Evolutionary conservation across 176 grass and related monocot genomes (phyloP), one percentile per base, ranked within the genome.

Genomic region (Pontederia paniculata): DNA sequence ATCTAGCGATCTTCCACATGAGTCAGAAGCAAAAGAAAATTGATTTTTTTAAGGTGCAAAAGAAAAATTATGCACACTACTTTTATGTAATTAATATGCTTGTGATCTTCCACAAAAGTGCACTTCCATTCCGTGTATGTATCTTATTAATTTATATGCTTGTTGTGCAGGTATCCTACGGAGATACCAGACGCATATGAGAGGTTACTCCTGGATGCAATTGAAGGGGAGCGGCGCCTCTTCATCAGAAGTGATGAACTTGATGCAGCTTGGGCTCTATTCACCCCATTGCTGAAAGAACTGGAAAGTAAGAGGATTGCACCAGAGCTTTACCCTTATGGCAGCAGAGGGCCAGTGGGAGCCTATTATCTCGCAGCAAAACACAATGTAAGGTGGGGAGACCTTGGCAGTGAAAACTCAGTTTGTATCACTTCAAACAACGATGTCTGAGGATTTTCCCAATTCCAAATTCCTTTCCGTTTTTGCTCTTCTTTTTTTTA

Each of bases 181-280:
- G 90, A 96, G 76, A 96, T 89, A 55, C 85, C 90, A 1, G 90
- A 96, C 70, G 90, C 90, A 52, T 95, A 95, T 46, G 90, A 95
- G 81, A 79, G 85, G 23, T 70, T 95, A 43, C 70, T 95, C 11
- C 69, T 95, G 52, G 90, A 95, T 63, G 90, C 90, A 23, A 76
- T 96, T 25, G 90, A 76, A 71, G 90, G 85, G 48, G 90, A 95
- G 74, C 62, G 79, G 2, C 65, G 90, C 8, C 90, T 95, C 12
- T 95, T 95, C 62, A 95, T 95, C 53, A 81, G 90, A 58, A 95
- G 90, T 45, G 90, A 95, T 70, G 90, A 95, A 65, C 90, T 95
- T 6, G 85, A 95, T 47, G 85, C 90, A 2, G 90, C 90, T 0
- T 95, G 90, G 90, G 78, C 76, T 47, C 67, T 95, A 62, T 95